phyloP scores from a whole-genome alignment of 345 rosid genomes.

The Cochlearia excelsa region DNA sequence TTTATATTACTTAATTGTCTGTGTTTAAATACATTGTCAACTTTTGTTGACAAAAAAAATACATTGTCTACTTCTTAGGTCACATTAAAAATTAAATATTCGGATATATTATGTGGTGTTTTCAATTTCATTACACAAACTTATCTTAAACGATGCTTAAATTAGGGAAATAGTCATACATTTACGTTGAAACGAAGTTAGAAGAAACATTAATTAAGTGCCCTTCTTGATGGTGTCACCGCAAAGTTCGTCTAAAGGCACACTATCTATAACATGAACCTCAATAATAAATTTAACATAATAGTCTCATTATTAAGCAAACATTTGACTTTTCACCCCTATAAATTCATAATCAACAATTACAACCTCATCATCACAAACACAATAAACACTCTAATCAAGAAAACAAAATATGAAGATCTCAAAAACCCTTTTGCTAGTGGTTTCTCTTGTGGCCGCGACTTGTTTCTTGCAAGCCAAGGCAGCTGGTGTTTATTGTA shows the following conservation, averaged over 20 bases:
- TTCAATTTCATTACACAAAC: constrained; percentile 4
- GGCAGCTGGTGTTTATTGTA: constrained; percentile 38
- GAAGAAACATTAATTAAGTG: constrained; percentile 13
- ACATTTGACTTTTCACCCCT: constrained; percentile 29
- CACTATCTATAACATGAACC: constrained; percentile 16
- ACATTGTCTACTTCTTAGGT: no score
- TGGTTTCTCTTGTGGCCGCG: constrained; percentile 28
- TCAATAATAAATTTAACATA: background rate
- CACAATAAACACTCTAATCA: constrained; percentile 10
- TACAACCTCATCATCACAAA: constrained; percentile 17
- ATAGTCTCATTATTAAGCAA: constrained; percentile 21
- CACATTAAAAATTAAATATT: background rate
- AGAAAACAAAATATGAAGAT: constrained; percentile 22
- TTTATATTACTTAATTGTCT: background rate
- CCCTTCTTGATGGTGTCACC: constrained; percentile 21
- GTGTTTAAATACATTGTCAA: no score
- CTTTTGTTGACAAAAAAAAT: background rate
- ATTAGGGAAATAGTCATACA: constrained; percentile 28
- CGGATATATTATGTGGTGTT: background rate
- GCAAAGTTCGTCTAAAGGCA: constrained; percentile 30
- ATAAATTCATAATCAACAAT: constrained; percentile 24
- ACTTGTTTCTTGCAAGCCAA: constrained; percentile 37
- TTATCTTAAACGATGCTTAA: constrained; percentile 28
- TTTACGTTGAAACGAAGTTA: constrained; percentile 28
- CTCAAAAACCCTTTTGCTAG: constrained; percentile 30